Evolutionary conservation across 345 rosid genomes (phyloP).

Genomic region (Corchorus olitorius): DNA sequence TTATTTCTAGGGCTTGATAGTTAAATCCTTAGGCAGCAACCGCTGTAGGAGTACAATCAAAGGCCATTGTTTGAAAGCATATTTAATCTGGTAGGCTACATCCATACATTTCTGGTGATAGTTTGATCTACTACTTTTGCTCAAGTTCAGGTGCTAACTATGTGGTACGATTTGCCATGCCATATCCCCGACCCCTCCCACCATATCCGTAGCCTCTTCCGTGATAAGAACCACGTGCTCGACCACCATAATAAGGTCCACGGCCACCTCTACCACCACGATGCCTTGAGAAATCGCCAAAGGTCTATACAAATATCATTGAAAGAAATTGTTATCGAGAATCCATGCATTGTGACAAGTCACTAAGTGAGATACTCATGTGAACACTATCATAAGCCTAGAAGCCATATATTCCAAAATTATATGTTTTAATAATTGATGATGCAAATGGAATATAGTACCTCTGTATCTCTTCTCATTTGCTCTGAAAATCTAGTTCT

Average conservation of each 20-base stretch:
- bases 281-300: slow-evolving; percentile 33
- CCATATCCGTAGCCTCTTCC: slow-evolving; percentile 30
- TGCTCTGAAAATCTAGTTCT: slow-evolving; percentile 54
- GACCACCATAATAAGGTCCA: slow-evolving; percentile 32
- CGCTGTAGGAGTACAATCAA: background rate
- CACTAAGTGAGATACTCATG: background rate
- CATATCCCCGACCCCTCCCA: slow-evolving; percentile 32
- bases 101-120: background rate
- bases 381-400: background rate
- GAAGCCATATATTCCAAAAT: background rate
- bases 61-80: background rate
- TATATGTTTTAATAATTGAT: background rate
- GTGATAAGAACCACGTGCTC: slow-evolving; percentile 24
- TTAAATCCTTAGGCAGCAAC: background rate
- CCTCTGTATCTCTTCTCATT: slow-evolving; percentile 56
- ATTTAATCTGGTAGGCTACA: background rate
- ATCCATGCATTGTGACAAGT: background rate
- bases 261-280: slow-evolving; percentile 36
- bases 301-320: slow-evolving; percentile 29
- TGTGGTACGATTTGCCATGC: slow-evolving; percentile 1
- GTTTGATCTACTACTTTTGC: background rate
- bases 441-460: slow-evolving; percentile 6
- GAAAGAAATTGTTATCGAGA: background rate
- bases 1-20: slow-evolving; percentile 6
- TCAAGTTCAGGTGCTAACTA: background rate